Conservation (phyloP, 2,329 filamentous ascomycete genomes). For the Rhinocladiella mackenziei region DNA sequence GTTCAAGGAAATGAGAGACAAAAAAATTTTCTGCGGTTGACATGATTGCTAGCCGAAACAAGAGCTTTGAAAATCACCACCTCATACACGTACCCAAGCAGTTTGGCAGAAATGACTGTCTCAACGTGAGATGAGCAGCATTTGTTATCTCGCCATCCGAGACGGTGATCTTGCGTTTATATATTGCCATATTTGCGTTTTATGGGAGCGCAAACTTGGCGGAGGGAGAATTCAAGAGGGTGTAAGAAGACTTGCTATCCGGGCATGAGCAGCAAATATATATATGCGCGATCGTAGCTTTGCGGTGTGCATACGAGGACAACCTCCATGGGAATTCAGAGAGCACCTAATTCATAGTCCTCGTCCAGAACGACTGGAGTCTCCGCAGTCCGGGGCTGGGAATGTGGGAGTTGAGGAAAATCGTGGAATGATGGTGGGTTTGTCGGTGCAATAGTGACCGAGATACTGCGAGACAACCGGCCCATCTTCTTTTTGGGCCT, state of each 20-base stretch:
- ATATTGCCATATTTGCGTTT: constrained; percentile 1
- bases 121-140: constrained; percentile 39
- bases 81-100: constrained; percentile 18
- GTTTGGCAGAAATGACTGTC: constrained; percentile 42
- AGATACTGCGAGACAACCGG: background rate
- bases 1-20: too few species aligned
- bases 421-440: background rate
- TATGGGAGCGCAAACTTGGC: background rate
- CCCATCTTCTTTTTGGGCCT: background rate
- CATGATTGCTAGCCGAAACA: too few species aligned
- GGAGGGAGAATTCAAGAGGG: background rate
- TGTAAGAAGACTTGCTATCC: background rate
- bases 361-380: too few species aligned
- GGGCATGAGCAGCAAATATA: background rate
- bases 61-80: too few species aligned
- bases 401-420: background rate
- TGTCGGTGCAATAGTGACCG: background rate
- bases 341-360: too few species aligned
- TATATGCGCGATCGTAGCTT: too few species aligned
- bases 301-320: too few species aligned
- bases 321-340: too few species aligned
- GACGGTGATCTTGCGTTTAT: constrained; percentile 8
- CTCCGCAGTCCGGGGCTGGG: background rate
- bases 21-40: too few species aligned
- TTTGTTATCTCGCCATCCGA: constrained; percentile 29